phyloP scores from a whole-genome alignment of 805 yeast species.

The Dipodascus albidus region DNA sequence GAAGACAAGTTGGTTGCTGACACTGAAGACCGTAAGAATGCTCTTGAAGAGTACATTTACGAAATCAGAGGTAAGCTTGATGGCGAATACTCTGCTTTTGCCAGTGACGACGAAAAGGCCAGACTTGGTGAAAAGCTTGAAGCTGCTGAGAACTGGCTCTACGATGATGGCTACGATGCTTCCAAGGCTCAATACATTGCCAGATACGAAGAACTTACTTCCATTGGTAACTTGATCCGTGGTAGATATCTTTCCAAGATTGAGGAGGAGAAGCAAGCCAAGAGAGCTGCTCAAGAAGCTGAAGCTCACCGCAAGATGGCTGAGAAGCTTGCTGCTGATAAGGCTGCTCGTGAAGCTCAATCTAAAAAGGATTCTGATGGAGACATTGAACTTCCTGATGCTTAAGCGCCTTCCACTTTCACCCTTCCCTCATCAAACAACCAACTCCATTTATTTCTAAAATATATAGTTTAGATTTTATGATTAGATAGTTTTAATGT shows the following conservation, averaged over 20 bases:
- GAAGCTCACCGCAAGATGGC: conserved; percentile 73
- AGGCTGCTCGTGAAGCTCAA: conserved; percentile 42
- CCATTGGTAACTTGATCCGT: conserved; percentile 87
- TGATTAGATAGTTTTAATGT: background rate
- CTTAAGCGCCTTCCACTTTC: background rate
- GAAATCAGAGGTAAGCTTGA: conserved; percentile 91
- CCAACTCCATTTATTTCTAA: background rate
- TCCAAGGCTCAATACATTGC: conserved; percentile 96
- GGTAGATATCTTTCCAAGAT: conserved; percentile 91
- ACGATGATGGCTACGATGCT: conserved; percentile 94
- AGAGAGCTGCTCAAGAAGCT: conserved; percentile 79
- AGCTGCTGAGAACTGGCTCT: conserved; percentile 96
- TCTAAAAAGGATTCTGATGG: conserved; percentile 20
- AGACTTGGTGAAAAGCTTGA: conserved; percentile 60
- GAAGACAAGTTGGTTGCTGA: conserved; percentile 96
- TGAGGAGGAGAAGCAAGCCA: conserved; percentile 89
- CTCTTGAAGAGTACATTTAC: conserved; percentile 96
- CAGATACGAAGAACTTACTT: conserved; percentile 92
- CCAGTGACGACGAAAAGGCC: conserved; percentile 81
- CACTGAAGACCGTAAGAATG: conserved; percentile 97
- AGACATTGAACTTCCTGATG: conserved; percentile 7
- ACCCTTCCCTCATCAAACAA: background rate
- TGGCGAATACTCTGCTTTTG: conserved; percentile 58
- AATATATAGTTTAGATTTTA: background rate
- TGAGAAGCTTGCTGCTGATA: conserved; percentile 70